phyloP scores from a whole-genome alignment of 75 land plant genomes.

The Selaginella tamariscina region DNA sequence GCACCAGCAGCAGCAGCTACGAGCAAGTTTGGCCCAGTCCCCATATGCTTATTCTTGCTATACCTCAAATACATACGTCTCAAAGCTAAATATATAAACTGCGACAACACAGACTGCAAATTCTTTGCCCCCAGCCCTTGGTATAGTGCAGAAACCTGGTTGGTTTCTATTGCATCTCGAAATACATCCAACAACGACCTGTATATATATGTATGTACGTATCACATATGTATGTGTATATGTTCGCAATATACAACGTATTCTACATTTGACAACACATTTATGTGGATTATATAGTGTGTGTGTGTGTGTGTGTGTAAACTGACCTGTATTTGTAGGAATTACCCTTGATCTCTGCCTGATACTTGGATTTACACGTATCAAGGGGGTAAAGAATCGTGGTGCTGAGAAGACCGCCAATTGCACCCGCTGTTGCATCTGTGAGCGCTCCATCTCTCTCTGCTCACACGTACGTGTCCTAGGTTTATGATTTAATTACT shows the following conservation, averaged over 20 bases:
- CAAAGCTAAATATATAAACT: slow-evolving; percentile 75
- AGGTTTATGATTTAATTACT: no score
- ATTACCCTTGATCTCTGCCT: slow-evolving; percentile 60
- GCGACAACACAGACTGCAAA: slow-evolving; percentile 66
- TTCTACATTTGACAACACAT: not conserved
- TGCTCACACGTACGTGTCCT: no score
- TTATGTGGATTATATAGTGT: not conserved
- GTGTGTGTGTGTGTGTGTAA: not conserved
- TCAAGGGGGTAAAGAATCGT: slow-evolving; percentile 84
- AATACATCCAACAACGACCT: slow-evolving; percentile 82
- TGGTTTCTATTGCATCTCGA: slow-evolving; percentile 46
- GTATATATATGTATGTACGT: no score
- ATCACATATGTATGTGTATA: no score
- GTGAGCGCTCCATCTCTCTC: slow-evolving; percentile 39
- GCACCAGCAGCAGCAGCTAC: slow-evolving; percentile 87
- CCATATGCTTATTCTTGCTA: slow-evolving; percentile 43
- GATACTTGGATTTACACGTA: slow-evolving; percentile 92
- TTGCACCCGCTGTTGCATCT: slow-evolving; percentile 90
- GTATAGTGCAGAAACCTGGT: slow-evolving; percentile 53
- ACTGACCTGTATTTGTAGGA: slow-evolving; percentile 61
- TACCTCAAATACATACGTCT: slow-evolving; percentile 50
- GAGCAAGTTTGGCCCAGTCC: slow-evolving; percentile 62
- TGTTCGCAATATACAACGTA: no score
- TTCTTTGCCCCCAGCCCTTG: slow-evolving; percentile 88
- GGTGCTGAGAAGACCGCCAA: slow-evolving; percentile 85